Percentiles rank a stretch among this genome's conserved stretches.
phyloP scores from a whole-genome alignment of 2,329 filamentous ascomycete genomes.

The Graphilbum fragrans region DNA sequence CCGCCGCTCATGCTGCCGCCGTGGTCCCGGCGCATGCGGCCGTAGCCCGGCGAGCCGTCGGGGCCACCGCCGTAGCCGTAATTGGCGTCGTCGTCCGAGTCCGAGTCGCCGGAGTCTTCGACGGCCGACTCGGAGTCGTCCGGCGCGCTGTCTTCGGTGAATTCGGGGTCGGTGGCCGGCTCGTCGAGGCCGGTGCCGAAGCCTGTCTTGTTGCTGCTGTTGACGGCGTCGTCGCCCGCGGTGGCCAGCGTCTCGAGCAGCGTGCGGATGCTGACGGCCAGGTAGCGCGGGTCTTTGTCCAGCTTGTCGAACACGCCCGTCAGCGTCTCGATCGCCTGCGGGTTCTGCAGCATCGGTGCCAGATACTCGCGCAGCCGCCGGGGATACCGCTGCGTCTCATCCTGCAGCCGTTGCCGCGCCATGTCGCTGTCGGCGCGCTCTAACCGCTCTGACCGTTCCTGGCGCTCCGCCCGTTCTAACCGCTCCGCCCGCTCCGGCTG shows the following conservation, averaged over 20 bases:
- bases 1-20: not conserved
- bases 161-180: slow-evolving; percentile 3
- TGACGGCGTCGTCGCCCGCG: slow-evolving; percentile 6
- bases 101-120: slow-evolving; percentile 7
- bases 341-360: slow-evolving; percentile 8
- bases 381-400: slow-evolving; percentile 6
- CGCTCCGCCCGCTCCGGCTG: not conserved
- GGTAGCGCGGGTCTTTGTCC: slow-evolving; percentile 9
- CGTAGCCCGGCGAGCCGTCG: not conserved
- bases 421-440: not conserved
- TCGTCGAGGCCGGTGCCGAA: slow-evolving; percentile 6
- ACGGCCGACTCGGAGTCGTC: slow-evolving; percentile 7
- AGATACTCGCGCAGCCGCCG: slow-evolving; percentile 8
- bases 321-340: slow-evolving; percentile 9
- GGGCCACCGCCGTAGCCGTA: not conserved
- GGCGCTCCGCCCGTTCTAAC: too few species aligned
- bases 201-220: not conserved
- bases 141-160: slow-evolving; percentile 4
- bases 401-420: slow-evolving; percentile 6
- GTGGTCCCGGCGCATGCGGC: not conserved
- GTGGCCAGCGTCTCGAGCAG: slow-evolving; percentile 9
- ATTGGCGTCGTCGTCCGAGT: slow-evolving; percentile 1
- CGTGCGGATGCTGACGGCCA: slow-evolving; percentile 7
- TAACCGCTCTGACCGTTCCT: too few species aligned
- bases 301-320: slow-evolving; percentile 10